Evolutionary conservation across 306 rosid species (phyloP).

Genomic region (Urtica urens): DNA sequence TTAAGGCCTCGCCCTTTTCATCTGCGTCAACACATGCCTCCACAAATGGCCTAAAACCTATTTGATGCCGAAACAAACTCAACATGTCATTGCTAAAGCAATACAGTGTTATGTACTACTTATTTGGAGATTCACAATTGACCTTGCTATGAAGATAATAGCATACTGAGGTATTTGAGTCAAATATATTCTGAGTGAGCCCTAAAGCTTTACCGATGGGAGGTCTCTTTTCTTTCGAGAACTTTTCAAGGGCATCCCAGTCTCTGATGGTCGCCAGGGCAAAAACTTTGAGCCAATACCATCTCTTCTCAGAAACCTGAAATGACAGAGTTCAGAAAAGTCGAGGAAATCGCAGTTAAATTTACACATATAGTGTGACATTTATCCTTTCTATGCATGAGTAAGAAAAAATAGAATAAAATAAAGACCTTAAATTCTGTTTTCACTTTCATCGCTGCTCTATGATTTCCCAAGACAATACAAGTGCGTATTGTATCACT

Average conservation of each 20-base stretch:
- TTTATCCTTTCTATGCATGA: no score
- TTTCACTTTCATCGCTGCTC: conserved; percentile 86
- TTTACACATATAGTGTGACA: conserved; percentile 6
- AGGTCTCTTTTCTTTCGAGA: conserved; percentile 87
- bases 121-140: not conserved
- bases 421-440: conserved; percentile 73
- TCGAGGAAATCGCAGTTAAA: conserved; percentile 5
- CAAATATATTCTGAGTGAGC: not conserved
- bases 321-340: conserved; percentile 3
- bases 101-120: not conserved
- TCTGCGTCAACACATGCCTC: conserved; percentile 97
- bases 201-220: conserved; percentile 54
- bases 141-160: not conserved
- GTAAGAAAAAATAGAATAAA: no score
- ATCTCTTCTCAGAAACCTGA: conserved; percentile 97
- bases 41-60: conserved; percentile 87
- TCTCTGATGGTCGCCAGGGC: conserved; percentile 93
- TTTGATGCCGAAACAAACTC: conserved; percentile 13
- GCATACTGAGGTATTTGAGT: no score
- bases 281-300: conserved; percentile 99
- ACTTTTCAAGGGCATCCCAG: conserved; percentile 82
- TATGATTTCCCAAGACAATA: conserved; percentile 92
- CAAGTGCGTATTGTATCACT: conserved; percentile 95
- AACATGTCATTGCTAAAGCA: not conserved
- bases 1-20: conserved; percentile 83